Conservation (phyloP, 768 basidiomycete genomes). For the Tulasnella sp. region DNA sequence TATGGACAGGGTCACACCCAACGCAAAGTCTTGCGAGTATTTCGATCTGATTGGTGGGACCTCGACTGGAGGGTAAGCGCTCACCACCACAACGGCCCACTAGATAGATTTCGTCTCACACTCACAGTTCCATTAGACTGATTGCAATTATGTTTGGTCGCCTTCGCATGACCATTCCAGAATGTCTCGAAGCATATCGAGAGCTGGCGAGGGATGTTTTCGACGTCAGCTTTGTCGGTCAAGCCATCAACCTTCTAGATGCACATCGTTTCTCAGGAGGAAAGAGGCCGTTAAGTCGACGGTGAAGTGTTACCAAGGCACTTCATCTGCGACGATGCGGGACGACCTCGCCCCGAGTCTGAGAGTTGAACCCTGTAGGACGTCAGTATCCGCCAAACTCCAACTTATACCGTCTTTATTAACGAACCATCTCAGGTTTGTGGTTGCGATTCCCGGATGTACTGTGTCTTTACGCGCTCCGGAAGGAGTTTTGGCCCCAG, state of each 20-base stretch:
- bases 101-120: not conserved
- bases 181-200: not conserved
- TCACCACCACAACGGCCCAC: not conserved
- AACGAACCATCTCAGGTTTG: not conserved
- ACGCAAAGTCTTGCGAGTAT: not conserved
- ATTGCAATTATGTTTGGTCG: constrained; percentile 7
- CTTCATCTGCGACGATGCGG: not conserved
- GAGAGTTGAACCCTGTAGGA: not conserved
- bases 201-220: not conserved
- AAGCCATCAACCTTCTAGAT: not conserved
- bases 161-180: not conserved
- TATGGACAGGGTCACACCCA: not conserved
- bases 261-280: not conserved
- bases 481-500: too few relatives aligned
- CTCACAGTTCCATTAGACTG: not conserved
- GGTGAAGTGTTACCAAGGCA: not conserved
- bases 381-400: not conserved
- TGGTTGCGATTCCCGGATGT: constrained; percentile 2
- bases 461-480: too few relatives aligned
- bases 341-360: not conserved
- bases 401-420: not conserved
- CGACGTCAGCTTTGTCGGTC: not conserved
- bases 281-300: not conserved
- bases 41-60: constrained; percentile 3
- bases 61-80: constrained; percentile 1